phyloP scores from a whole-genome alignment of 495 filamentous ascomycete species.

The Penicillium canescens region DNA sequence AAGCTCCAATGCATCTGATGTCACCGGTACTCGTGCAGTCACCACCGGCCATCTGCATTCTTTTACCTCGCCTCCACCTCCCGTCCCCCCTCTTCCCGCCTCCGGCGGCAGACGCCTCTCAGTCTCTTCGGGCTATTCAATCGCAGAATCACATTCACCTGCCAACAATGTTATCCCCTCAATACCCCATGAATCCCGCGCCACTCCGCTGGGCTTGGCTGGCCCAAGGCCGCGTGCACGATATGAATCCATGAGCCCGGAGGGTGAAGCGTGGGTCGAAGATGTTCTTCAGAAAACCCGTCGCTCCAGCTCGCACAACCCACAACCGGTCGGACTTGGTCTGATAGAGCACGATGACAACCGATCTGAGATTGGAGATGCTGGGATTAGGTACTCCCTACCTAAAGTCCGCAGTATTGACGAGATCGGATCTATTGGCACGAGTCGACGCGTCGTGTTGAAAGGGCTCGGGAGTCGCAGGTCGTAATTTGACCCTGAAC shows the following conservation, averaged over 20 bases:
- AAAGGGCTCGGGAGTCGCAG: constrained; percentile 34
- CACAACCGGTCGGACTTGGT: constrained; percentile 17
- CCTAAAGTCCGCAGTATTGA: constrained; percentile 42
- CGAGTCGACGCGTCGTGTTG: constrained; percentile 40
- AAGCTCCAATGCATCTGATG: constrained; percentile 40
- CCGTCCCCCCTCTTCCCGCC: constrained; percentile 18
- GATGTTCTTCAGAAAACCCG: constrained; percentile 47
- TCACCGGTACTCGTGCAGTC: constrained; percentile 28
- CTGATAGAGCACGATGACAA: constrained; percentile 8
- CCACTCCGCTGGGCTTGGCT: constrained; percentile 47
- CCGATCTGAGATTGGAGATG: constrained; percentile 3
- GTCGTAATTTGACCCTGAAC: constrained; percentile 5
- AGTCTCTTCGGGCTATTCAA: constrained; percentile 38
- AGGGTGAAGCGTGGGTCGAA: constrained; percentile 55
- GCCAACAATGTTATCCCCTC: constrained; percentile 13
- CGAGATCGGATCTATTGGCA: constrained; percentile 39
- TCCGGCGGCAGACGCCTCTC: constrained; percentile 36
- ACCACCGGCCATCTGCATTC: constrained; percentile 29
- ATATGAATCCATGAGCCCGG: constrained; percentile 46
- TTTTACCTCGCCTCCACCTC: constrained; percentile 34
- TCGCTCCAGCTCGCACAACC: constrained; percentile 34
- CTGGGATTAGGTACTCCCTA: constrained; percentile 12
- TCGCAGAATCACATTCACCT: constrained; percentile 27
- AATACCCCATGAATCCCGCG: constrained; percentile 16
- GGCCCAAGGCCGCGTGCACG: constrained; percentile 48